Conservation (phyloP, 345 rosid genomes). For the Mercurialis annua region DNA sequence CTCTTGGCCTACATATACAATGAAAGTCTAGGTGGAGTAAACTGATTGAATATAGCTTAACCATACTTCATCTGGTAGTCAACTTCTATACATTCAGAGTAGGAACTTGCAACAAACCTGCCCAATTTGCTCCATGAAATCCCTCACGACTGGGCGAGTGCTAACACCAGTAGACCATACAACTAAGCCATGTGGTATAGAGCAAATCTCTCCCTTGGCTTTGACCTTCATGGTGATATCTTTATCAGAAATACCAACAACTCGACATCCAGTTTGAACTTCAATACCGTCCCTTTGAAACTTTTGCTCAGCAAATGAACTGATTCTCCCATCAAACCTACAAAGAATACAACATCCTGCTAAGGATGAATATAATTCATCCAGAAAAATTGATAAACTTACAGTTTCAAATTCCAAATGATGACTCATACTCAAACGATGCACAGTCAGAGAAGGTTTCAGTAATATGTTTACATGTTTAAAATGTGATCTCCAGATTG, state of each 20-base stretch:
- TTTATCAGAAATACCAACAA: slow-evolving; percentile 64
- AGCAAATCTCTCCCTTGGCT: slow-evolving; percentile 49
- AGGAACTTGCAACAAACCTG: slow-evolving; percentile 46
- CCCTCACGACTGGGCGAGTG: slow-evolving; percentile 69
- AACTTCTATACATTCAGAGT: not conserved
- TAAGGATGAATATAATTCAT: not conserved
- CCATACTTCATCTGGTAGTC: not conserved
- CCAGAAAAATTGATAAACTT: not conserved
- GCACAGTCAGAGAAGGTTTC: not conserved
- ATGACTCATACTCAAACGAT: not conserved
- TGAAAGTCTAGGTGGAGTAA: not conserved
- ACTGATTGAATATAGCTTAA: not conserved
- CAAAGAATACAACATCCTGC: not conserved
- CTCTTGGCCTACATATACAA: slow-evolving; percentile 47
- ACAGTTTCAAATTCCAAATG: not conserved
- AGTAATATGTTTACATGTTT: slow-evolving; percentile 56
- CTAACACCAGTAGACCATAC: slow-evolving; percentile 93
- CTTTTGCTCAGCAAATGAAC: slow-evolving; percentile 82
- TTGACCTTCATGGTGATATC: slow-evolving; percentile 64
- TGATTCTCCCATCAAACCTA: slow-evolving; percentile 88
- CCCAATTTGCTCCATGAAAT: slow-evolving; percentile 88
- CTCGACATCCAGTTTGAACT: slow-evolving; percentile 81
- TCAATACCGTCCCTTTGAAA: slow-evolving; percentile 81
- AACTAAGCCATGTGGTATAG: slow-evolving; percentile 80
- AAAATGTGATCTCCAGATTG: slow-evolving; percentile 97